A percentile compares a stretch with the other conserved stretches of the same genome.
Conservation (phyloP, 129 eudicot genomes). For the Tagetes patula region DNA sequence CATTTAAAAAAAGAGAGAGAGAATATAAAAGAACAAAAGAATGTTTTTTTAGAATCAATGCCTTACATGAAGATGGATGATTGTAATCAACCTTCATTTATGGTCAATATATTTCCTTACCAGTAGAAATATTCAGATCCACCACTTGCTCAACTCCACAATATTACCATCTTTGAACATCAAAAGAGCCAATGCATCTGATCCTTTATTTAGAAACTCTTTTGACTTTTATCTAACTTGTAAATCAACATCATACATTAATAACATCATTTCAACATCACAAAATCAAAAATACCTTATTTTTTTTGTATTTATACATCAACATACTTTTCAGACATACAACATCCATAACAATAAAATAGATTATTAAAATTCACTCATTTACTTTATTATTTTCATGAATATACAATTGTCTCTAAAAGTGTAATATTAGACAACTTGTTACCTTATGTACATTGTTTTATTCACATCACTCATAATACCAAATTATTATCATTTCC, state of each 20-base stretch:
- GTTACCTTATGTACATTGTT: too few relatives aligned
- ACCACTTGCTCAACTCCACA: slow-evolving; percentile 7
- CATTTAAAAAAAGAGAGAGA: background rate
- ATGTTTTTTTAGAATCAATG: slow-evolving; percentile 29
- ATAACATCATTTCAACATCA: slow-evolving; percentile 10
- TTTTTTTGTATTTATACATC: background rate
- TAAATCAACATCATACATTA: background rate
- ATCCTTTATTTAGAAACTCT: slow-evolving; percentile 14
- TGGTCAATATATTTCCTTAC: slow-evolving; percentile 3
- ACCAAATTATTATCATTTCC: too few relatives aligned
- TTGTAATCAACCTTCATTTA: slow-evolving; percentile 15
- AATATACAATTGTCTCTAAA: too few relatives aligned
- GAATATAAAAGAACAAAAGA: background rate
- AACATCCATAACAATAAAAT: background rate
- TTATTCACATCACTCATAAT: too few relatives aligned
- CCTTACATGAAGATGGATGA: slow-evolving; percentile 33
- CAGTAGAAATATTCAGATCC: background rate
- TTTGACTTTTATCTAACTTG: slow-evolving; percentile 3
- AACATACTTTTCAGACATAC: too few relatives aligned
- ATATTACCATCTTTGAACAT: slow-evolving; percentile 11
- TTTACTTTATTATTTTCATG: background rate
- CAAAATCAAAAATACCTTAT: background rate
- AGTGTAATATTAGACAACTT: too few relatives aligned
- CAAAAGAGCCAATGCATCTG: slow-evolving; percentile 25
- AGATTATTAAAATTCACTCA: background rate